Evolutionary conservation across 495 filamentous ascomycete species (phyloP).

Genomic region (Penicillium bialowiezense): DNA sequence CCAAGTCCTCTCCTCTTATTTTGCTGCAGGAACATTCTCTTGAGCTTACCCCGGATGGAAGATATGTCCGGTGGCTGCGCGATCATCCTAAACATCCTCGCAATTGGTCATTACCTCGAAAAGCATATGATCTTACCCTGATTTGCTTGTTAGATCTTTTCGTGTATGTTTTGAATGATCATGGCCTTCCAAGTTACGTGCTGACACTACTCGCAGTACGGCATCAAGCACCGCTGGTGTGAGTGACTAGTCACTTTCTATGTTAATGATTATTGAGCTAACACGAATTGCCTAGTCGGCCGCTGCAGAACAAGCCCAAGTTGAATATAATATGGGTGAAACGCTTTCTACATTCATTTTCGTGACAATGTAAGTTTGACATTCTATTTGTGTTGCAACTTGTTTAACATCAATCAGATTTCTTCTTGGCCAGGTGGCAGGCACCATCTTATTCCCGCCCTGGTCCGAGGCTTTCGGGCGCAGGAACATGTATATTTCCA

Average conservation of each 20-base stretch:
- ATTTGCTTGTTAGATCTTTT: constrained; percentile 42
- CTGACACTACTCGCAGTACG: constrained; percentile 27
- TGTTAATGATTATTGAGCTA: neutral
- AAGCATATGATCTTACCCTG: constrained; percentile 33
- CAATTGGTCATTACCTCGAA: constrained; percentile 36
- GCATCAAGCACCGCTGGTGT: constrained; percentile 42
- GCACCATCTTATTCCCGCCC: constrained; percentile 49
- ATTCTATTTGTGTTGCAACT: too few species aligned
- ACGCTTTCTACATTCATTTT: constrained; percentile 38
- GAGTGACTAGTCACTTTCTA: constrained; percentile 10
- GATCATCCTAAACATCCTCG: constrained; percentile 39
- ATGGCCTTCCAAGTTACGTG: neutral
- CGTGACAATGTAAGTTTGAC: constrained; percentile 32
- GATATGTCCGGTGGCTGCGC: constrained; percentile 35
- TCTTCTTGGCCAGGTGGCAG: constrained; percentile 48
- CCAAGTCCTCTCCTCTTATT: constrained; percentile 13
- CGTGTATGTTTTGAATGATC: constrained; percentile 28
- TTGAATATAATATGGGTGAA: constrained; percentile 28
- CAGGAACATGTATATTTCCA: constrained; percentile 47
- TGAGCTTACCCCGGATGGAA: constrained; percentile 33
- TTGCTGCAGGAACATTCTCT: constrained; percentile 21
- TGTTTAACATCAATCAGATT: constrained; percentile 29
- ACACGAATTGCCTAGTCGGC: constrained; percentile 21
- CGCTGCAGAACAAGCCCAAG: constrained; percentile 29
- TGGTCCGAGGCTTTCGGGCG: constrained; percentile 53